These are phyloP conservation scores for Colletotrichum zoysiae DNA, from an alignment of 2,329 filamentous ascomycete species.

Conservation along the genomic window DNA sequence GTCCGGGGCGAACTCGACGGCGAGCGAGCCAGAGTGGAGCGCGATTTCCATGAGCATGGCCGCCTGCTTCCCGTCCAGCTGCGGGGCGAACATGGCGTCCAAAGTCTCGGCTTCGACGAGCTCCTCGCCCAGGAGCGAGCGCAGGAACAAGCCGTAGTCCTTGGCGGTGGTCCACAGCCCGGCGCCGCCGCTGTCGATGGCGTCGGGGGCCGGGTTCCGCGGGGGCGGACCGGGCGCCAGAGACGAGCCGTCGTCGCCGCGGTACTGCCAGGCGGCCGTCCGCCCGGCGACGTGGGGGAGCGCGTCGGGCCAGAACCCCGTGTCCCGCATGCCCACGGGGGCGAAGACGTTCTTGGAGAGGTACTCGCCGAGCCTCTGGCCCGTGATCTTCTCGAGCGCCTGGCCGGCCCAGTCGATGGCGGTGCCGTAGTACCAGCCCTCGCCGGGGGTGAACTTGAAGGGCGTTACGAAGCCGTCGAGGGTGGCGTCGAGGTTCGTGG, in stretches of 20 bases:
- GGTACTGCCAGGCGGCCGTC: constrained; percentile 42
- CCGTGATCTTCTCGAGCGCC: constrained; percentile 56
- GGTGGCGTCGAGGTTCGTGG: constrained; percentile 50
- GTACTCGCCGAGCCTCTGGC: constrained; percentile 53
- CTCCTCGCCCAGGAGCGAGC: constrained; percentile 49
- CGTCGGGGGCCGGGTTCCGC: constrained; percentile 45
- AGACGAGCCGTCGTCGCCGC: constrained; percentile 42
- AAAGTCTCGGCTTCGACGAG: constrained; percentile 50
- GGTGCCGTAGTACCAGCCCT: constrained; percentile 63
- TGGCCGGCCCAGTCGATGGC: constrained; percentile 62
- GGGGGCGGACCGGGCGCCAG: constrained; percentile 43
- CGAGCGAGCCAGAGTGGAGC: constrained; percentile 46
- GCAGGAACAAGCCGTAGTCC: constrained; percentile 56
- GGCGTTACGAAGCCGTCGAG: constrained; percentile 57
- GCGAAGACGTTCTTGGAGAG: constrained; percentile 54
- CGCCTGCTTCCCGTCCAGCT: constrained; percentile 52
- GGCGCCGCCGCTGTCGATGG: constrained; percentile 57
- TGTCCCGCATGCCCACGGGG: constrained; percentile 53
- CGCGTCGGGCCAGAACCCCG: constrained; percentile 52
- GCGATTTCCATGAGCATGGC: constrained; percentile 43
- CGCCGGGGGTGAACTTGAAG: constrained; percentile 59
- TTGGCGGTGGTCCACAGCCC: constrained; percentile 57
- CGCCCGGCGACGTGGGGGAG: constrained; percentile 47
- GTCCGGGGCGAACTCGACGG: constrained; percentile 53
- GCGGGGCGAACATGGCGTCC: constrained; percentile 55